Evolutionary conservation across 2,329 filamentous ascomycete species (phyloP).

Genomic region (Epicoccum nigrum): DNA sequence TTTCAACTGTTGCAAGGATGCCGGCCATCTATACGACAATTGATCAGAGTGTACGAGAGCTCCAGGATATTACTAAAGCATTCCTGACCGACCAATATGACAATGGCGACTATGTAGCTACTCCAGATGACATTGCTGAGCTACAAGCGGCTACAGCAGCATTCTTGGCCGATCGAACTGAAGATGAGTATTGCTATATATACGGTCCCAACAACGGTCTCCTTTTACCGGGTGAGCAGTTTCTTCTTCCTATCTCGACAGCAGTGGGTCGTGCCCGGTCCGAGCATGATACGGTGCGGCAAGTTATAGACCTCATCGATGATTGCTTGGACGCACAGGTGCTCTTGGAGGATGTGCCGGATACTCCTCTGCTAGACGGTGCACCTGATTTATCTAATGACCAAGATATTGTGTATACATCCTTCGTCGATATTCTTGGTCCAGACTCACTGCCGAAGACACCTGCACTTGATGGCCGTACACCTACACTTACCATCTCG

Average conservation of each 20-base stretch:
- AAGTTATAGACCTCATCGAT: not conserved
- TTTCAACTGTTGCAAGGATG: not conserved
- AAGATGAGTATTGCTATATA: constrained; percentile 10
- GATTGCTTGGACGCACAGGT: not conserved
- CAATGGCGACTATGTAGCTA: constrained; percentile 1
- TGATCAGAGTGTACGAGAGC: not conserved
- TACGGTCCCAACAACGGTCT: not conserved
- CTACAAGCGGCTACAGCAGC: constrained; percentile 10
- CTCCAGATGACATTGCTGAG: constrained; percentile 3
- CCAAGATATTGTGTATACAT: not conserved
- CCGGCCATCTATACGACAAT: not conserved
- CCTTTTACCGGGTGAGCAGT: constrained; percentile 10
- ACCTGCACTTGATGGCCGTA: too few species aligned
- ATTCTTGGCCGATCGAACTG: constrained; percentile 8
- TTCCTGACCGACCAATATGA: constrained; percentile 2
- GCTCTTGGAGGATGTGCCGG: not conserved
- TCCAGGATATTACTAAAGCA: not conserved
- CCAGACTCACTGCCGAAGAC: not conserved
- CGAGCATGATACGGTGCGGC: too few species aligned
- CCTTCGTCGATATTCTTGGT: not conserved
- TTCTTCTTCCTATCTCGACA: not conserved
- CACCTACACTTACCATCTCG: too few species aligned
- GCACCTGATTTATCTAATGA: not conserved
- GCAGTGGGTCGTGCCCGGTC: constrained; percentile 1
- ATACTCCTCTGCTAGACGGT: not conserved